These are phyloP conservation scores for Solanum verrucosum DNA, from an alignment of 257 asterid species.

Conservation along the genomic window DNA sequence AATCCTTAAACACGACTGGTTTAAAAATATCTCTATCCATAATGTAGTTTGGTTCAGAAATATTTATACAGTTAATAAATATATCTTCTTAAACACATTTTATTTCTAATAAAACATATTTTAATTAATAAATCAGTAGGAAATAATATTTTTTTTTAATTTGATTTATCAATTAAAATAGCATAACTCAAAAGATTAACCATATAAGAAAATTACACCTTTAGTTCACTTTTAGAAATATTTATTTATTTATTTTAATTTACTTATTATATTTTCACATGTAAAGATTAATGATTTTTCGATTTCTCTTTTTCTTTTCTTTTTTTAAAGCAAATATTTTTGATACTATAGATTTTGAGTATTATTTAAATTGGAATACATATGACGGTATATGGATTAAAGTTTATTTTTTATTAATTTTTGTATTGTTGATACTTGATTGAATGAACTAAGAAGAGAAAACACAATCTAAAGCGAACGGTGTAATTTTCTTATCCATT, in stretches of 20 bases:
- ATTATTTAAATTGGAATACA: no score
- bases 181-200: background rate
- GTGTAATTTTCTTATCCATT: background rate
- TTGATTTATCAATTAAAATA: no score
- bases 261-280: background rate
- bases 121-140: background rate
- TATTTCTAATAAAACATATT: no score
- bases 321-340: no score
- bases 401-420: no score
- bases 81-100: background rate
- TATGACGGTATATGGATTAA: no score
- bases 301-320: accelerated
- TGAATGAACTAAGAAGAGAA: no score
- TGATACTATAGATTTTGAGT: no score
- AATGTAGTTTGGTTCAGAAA: background rate
- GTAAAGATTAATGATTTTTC: background rate
- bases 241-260: no score
- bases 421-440: no score
- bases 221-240: background rate
- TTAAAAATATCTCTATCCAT: background rate
- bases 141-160: no score
- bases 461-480: no score
- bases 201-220: background rate
- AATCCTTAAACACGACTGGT: background rate
- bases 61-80: background rate